phyloP scores from a whole-genome alignment of 2,329 filamentous ascomycete genomes.

The Aspergillus sp. region DNA sequence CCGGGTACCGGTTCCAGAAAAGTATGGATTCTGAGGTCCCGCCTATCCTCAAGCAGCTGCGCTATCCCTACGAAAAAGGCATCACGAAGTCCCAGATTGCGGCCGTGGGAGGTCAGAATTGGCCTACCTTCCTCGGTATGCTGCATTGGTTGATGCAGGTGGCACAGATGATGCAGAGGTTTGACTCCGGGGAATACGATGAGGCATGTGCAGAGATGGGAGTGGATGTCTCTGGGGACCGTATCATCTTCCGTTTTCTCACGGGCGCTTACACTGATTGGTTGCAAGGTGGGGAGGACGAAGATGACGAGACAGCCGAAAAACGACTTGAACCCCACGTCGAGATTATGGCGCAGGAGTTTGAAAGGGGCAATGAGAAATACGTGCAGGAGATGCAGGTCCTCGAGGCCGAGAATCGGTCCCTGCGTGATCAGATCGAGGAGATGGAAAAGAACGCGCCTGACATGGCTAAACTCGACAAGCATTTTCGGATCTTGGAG shows the following conservation, averaged over 20 bases:
- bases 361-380: conserved; percentile 79
- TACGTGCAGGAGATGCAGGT: conserved; percentile 81
- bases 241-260: conserved; percentile 92
- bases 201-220: conserved; percentile 86
- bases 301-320: conserved; percentile 79
- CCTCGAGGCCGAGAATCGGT: conserved; percentile 81
- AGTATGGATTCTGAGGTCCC: conserved; percentile 94
- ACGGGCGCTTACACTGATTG: conserved; percentile 89
- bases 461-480: conserved; percentile 78
- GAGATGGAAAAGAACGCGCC: conserved; percentile 84
- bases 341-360: conserved; percentile 81
- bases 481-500: conserved; percentile 89
- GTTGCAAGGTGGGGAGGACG: conserved; percentile 88
- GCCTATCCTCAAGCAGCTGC: conserved; percentile 84
- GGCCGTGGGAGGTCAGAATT: conserved; percentile 94
- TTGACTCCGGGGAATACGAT: conserved; percentile 75
- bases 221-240: conserved; percentile 82
- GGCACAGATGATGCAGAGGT: conserved; percentile 88
- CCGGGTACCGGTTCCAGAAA: conserved; percentile 88
- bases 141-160: conserved; percentile 99
- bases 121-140: conserved; percentile 89
- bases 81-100: conserved; percentile 96
- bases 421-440: conserved; percentile 80
- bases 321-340: conserved; percentile 79
- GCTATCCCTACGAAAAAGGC: conserved; percentile 91